A percentile compares a stretch with the other conserved stretches of the same genome.
Conservation (phyloP, 2,329 filamentous ascomycete genomes). For the Diaporthe capsici region DNA sequence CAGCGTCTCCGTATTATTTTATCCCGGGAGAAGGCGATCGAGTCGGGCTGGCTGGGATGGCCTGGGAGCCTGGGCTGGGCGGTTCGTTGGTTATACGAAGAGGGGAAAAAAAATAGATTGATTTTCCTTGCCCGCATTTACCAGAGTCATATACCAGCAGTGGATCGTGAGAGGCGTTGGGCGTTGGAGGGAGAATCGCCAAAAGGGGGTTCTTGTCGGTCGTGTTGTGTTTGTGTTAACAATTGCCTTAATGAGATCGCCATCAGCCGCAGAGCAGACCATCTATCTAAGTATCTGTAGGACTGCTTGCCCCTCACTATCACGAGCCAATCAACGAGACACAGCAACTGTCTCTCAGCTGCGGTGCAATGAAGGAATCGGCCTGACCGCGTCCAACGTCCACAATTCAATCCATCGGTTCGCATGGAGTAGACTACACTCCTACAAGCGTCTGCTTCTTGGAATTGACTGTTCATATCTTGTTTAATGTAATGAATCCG, state of each 20-base stretch:
- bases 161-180: neutral
- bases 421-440: neutral
- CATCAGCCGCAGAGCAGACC: conserved; percentile 15
- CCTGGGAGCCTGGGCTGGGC: conserved; percentile 9
- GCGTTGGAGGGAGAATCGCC: neutral
- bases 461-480: neutral
- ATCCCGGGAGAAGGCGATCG: conserved; percentile 35
- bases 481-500: neutral
- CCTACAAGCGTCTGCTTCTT: neutral
- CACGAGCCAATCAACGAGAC: conserved; percentile 31
- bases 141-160: conserved; percentile 14
- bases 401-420: neutral
- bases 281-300: neutral
- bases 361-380: conserved; percentile 16
- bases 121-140: neutral
- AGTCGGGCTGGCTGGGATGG: conserved; percentile 18
- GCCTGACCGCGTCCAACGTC: neutral
- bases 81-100: conserved; percentile 2
- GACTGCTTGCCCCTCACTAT: conserved; percentile 32
- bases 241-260: neutral
- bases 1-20: conserved; percentile 42
- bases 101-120: neutral
- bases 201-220: neutral
- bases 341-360: neutral
- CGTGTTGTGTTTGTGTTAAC: neutral